Conservation (phyloP, 441 rosid species). For the Adansonia rubrostipa region DNA sequence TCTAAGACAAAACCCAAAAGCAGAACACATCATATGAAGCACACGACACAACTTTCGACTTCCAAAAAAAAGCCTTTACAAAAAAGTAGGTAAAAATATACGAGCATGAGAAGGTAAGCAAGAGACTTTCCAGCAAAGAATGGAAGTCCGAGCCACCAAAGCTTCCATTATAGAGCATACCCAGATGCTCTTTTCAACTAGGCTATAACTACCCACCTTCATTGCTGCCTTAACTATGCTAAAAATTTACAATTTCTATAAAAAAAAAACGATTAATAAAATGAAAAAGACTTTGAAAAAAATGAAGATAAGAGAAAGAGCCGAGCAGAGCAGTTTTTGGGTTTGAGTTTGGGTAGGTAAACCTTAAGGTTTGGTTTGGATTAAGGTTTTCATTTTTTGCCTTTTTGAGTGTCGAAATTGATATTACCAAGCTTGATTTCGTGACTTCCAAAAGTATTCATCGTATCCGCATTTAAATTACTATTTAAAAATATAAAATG, state of each 20-base stretch:
- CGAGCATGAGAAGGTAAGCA: slow-evolving; percentile 52
- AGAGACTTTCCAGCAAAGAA: slow-evolving; percentile 49
- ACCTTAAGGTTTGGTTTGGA: slow-evolving; percentile 44
- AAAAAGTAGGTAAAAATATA: slow-evolving; percentile 32
- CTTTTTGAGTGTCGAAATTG: not conserved
- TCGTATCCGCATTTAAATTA: too few relatives aligned
- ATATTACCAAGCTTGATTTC: slow-evolving; percentile 21
- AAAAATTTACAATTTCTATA: slow-evolving; percentile 29
- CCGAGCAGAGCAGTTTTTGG: slow-evolving; percentile 31
- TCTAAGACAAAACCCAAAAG: not conserved
- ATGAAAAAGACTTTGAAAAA: slow-evolving; percentile 2
- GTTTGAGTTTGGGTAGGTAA: slow-evolving; percentile 52
- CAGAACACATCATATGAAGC: not conserved
- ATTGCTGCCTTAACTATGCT: slow-evolving; percentile 34
- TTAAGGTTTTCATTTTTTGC: slow-evolving; percentile 34
- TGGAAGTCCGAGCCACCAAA: slow-evolving; percentile 41
- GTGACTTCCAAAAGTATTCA: slow-evolving; percentile 18
- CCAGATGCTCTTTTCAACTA: slow-evolving; percentile 39
- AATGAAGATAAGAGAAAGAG: not conserved
- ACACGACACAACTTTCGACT: not conserved
- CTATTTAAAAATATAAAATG: too few relatives aligned
- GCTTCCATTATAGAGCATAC: slow-evolving; percentile 43
- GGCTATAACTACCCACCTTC: slow-evolving; percentile 42
- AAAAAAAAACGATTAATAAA: slow-evolving; percentile 15
- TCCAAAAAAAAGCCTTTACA: not conserved